A percentile compares a stretch with the other conserved stretches of the same genome.
Evolutionary conservation across 306 rosid species (phyloP).

Genomic region (Gynostemma pentaphyllum): DNA sequence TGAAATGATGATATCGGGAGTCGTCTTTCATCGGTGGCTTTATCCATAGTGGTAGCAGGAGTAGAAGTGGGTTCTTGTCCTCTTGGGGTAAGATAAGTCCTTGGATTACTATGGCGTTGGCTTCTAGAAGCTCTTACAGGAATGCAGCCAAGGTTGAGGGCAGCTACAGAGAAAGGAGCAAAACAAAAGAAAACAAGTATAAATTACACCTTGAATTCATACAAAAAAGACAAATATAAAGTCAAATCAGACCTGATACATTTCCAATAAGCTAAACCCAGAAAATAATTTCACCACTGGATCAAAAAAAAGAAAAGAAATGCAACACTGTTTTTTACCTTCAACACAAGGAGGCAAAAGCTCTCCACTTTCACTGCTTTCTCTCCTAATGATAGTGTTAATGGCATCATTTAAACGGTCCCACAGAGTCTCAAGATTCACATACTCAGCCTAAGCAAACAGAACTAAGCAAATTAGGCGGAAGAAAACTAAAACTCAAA

Average conservation of each 20-base stretch:
- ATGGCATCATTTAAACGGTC: slow-evolving; percentile 93
- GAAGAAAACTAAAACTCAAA: background rate
- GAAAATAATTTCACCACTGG: background rate
- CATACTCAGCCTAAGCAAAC: slow-evolving; percentile 71
- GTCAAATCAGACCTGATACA: slow-evolving; percentile 4
- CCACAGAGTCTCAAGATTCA: slow-evolving; percentile 70
- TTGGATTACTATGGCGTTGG: slow-evolving; percentile 77
- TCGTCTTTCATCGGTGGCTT: slow-evolving; percentile 30
- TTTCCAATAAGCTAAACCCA: slow-evolving; percentile 17
- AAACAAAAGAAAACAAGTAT: slow-evolving; percentile 14
- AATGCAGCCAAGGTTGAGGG: slow-evolving; percentile 88
- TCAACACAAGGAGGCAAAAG: slow-evolving; percentile 97
- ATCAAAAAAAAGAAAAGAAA: background rate
- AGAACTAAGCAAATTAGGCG: slow-evolving; percentile 23
- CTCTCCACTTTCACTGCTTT: slow-evolving; percentile 70
- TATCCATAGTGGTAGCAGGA: slow-evolving; percentile 27
- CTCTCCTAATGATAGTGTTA: slow-evolving; percentile 88
- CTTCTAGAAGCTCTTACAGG: slow-evolving; percentile 93
- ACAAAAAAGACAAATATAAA: slow-evolving; percentile 3
- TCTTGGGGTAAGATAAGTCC: slow-evolving; percentile 76
- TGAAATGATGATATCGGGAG: slow-evolving; percentile 27
- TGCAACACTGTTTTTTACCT: slow-evolving; percentile 41
- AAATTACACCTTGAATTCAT: slow-evolving; percentile 24
- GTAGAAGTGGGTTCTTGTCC: slow-evolving; percentile 41
- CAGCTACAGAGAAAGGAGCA: slow-evolving; percentile 42